Percentiles rank a stretch among this genome's conserved stretches.
Evolutionary conservation across 2,329 filamentous ascomycete genomes (phyloP).

Genomic region (Fusarium drepaniforme): DNA sequence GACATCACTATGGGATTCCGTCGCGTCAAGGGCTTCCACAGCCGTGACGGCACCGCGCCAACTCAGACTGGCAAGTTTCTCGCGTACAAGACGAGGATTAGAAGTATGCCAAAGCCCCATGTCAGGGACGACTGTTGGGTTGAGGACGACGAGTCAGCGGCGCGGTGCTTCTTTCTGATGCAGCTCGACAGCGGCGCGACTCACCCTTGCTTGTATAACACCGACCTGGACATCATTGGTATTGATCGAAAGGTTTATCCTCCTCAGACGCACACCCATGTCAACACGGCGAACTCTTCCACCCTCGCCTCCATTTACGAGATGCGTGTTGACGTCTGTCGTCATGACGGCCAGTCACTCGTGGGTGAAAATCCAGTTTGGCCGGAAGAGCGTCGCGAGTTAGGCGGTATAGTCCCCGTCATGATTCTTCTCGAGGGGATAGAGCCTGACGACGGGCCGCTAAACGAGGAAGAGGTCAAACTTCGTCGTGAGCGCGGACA

Average conservation of each 20-base stretch:
- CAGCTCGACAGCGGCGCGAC: conserved; percentile 43
- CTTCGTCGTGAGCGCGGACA: conserved; percentile 17
- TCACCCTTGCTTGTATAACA: conserved; percentile 33
- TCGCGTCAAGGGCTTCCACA: conserved; percentile 38
- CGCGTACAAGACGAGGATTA: conserved; percentile 27
- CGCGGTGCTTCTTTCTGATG: conserved; percentile 42
- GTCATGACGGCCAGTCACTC: conserved; percentile 40
- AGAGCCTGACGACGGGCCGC: conserved; percentile 16
- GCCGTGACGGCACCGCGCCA: conserved; percentile 13
- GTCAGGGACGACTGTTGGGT: conserved; percentile 5
- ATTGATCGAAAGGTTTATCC: conserved; percentile 37
- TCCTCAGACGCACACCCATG: conserved; percentile 29
- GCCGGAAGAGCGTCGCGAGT: conserved; percentile 36
- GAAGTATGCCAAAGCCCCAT: not conserved
- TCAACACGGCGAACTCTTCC: conserved; percentile 31
- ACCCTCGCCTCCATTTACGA: conserved; percentile 33
- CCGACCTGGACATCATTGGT: conserved; percentile 34
- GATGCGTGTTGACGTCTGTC: conserved; percentile 42
- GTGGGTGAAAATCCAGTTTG: conserved; percentile 40
- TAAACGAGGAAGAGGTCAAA: conserved; percentile 13
- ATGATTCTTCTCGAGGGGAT: conserved; percentile 27
- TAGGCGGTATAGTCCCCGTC: conserved; percentile 43
- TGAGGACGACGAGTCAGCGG: conserved; percentile 27
- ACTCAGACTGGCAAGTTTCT: conserved; percentile 24
- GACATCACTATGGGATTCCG: conserved; percentile 45